phyloP scores from a whole-genome alignment of 2,329 filamentous ascomycete species.

The Hypoxylon sp. region DNA sequence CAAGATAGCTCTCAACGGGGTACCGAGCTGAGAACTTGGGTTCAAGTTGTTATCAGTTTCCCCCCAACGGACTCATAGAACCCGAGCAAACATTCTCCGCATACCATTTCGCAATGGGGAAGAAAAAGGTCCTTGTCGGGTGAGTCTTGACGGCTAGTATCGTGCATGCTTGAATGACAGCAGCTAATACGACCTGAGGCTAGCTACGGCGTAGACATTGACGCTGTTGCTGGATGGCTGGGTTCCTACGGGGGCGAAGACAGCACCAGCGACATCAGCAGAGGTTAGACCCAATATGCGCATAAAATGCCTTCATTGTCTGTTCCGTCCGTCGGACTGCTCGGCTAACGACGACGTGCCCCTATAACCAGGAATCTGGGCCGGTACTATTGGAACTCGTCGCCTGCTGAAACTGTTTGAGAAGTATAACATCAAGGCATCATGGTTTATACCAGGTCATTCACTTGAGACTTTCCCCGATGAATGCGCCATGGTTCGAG shows the following conservation, averaged over 20 bases:
- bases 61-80: background rate
- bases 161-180: background rate
- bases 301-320: background rate
- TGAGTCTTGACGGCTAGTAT: constrained; percentile 18
- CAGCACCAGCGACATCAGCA: constrained; percentile 78
- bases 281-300: constrained; percentile 62
- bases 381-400: constrained; percentile 75
- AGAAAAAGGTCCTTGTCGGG: constrained; percentile 46
- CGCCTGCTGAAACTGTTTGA: constrained; percentile 74
- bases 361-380: constrained; percentile 65
- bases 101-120: constrained; percentile 37
- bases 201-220: constrained; percentile 79
- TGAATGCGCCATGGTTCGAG: constrained; percentile 72
- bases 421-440: constrained; percentile 68
- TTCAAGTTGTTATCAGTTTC: constrained; percentile 6
- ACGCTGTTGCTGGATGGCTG: constrained; percentile 83
- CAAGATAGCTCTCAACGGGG: constrained; percentile 10
- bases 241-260: constrained; percentile 82
- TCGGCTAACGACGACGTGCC: constrained; percentile 13
- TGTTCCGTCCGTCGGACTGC: background rate
- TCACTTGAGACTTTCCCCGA: constrained; percentile 76
- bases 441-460: constrained; percentile 63
- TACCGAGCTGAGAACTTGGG: constrained; percentile 11
- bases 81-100: background rate
- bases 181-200: constrained; percentile 11